Conservation (phyloP, 768 basidiomycete species). For the Pleurotus giganteus region DNA sequence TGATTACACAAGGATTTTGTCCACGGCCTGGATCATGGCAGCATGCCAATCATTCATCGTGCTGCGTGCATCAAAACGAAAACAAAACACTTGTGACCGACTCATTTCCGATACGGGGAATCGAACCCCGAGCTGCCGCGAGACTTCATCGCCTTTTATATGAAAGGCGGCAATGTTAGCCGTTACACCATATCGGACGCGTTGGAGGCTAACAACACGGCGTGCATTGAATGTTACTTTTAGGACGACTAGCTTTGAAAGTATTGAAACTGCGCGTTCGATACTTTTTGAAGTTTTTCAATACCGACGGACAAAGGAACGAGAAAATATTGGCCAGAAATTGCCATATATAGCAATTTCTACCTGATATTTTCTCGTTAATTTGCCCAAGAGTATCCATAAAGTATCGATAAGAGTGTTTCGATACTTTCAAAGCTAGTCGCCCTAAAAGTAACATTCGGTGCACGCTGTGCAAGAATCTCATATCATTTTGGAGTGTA, state of each 20-base stretch:
- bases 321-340: neutral
- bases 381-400: too few relatives aligned
- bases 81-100: neutral
- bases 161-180: conserved; percentile 66
- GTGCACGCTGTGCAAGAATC: too few relatives aligned
- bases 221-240: too few relatives aligned
- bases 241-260: neutral
- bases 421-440: too few relatives aligned
- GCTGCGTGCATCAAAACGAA: neutral
- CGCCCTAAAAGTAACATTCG: too few relatives aligned
- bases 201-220: too few relatives aligned
- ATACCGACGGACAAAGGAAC: neutral
- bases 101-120: conserved; percentile 48
- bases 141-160: neutral
- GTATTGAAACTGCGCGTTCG: neutral
- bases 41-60: neutral
- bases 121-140: conserved; percentile 60
- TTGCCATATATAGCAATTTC: neutral
- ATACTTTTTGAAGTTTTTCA: neutral
- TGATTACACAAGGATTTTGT: neutral
- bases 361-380: neutral
- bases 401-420: too few relatives aligned
- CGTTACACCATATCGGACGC: conserved; percentile 52
- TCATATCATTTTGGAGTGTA: too few relatives aligned
- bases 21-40: neutral